Conservation (phyloP, 495 filamentous ascomycete species). For the Penicillium ochrochloron region DNA sequence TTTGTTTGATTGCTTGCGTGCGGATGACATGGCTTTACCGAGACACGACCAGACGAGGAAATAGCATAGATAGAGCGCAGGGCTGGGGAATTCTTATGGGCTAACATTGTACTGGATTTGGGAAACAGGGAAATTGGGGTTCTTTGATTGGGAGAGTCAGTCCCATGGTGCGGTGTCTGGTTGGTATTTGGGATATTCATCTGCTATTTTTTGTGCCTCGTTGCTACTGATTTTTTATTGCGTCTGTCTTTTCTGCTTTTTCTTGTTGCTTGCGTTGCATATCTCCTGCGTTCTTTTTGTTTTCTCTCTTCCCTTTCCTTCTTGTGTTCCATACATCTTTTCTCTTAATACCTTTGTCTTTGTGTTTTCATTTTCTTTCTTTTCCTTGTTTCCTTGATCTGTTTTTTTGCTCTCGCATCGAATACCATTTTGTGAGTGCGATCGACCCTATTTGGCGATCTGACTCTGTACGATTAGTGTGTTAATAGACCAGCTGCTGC, state of each 20-base stretch:
- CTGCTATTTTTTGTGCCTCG: slow-evolving; percentile 14
- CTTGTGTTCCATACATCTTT: slow-evolving; percentile 19
- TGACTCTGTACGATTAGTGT: slow-evolving; percentile 20
- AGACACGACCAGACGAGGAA: slow-evolving; percentile 40
- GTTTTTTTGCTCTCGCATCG: slow-evolving; percentile 16
- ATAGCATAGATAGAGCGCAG: slow-evolving; percentile 41
- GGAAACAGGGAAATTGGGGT: slow-evolving; percentile 23
- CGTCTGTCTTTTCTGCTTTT: slow-evolving; percentile 16
- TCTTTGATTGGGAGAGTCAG: slow-evolving; percentile 23
- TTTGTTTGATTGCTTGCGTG: slow-evolving; percentile 31
- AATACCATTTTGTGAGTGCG: slow-evolving; percentile 28
- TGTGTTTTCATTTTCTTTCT: neutral
- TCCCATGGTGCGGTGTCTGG: slow-evolving; percentile 26
- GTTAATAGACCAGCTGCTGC: slow-evolving; percentile 13
- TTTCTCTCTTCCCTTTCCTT: slow-evolving; percentile 15
- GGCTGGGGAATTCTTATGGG: slow-evolving; percentile 27
- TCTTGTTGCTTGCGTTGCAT: slow-evolving; percentile 12
- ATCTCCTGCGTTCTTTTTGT: slow-evolving; percentile 5
- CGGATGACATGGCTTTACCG: slow-evolving; percentile 37
- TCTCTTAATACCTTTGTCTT: slow-evolving; percentile 19
- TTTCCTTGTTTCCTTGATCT: neutral
- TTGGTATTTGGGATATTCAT: slow-evolving; percentile 25
- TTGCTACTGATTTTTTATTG: slow-evolving; percentile 17
- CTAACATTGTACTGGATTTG: slow-evolving; percentile 34
- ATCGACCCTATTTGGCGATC: slow-evolving; percentile 15